phyloP scores from a whole-genome alignment of 1,284 basidiomycete genomes.

The Grifola frondosa region DNA sequence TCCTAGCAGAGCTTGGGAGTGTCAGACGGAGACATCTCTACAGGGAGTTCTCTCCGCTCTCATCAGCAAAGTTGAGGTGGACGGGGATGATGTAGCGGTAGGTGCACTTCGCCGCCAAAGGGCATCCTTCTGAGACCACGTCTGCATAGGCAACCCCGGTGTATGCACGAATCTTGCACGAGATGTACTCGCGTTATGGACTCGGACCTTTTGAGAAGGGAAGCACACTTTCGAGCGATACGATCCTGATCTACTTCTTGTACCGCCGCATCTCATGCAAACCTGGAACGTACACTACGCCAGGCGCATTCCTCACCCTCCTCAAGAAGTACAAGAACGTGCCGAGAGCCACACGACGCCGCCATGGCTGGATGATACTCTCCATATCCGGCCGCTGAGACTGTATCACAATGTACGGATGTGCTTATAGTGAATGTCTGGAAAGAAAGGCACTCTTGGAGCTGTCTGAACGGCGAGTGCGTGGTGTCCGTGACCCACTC shows the following conservation, averaged over 20 bases:
- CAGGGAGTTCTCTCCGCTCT: conserved; percentile 20
- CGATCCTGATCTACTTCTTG: conserved; percentile 30
- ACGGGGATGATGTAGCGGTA: conserved; percentile 19
- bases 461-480: conserved; percentile 17
- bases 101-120: neutral
- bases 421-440: conserved; percentile 19
- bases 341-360: conserved; percentile 15
- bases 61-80: conserved; percentile 19
- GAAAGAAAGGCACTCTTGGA: conserved; percentile 19
- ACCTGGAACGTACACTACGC: conserved; percentile 15
- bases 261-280: conserved; percentile 22
- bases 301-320: conserved; percentile 19
- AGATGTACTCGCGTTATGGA: conserved; percentile 30
- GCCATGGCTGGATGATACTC: conserved; percentile 24
- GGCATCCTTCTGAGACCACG: neutral
- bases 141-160: conserved; percentile 19
- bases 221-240: conserved; percentile 8
- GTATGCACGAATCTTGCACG: conserved; percentile 23
- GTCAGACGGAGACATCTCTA: conserved; percentile 28
- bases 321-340: conserved; percentile 22
- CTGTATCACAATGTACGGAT: conserved; percentile 25
- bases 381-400: conserved; percentile 26
- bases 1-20: conserved; percentile 26
- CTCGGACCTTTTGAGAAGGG: conserved; percentile 25
- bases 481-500: conserved; percentile 24